phyloP scores from a whole-genome alignment of 2,329 filamentous ascomycete genomes.

The Nectriaceae sp. region DNA sequence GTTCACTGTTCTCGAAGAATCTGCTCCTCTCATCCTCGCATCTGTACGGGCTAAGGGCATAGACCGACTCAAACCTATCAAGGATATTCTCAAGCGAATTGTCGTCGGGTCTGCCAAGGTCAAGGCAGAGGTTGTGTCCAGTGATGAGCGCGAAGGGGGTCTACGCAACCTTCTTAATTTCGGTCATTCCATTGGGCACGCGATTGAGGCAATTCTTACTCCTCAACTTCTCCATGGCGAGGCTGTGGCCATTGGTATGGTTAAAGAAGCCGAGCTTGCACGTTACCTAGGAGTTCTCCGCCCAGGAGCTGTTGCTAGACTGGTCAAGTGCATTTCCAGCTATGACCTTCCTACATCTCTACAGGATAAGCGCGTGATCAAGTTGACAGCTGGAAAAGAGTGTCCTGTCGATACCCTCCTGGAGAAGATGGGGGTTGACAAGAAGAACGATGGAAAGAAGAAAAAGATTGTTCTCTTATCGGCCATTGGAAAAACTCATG shows the following conservation, averaged over 20 bases:
- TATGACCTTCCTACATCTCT: conserved; percentile 88
- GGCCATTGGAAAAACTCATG: conserved; percentile 84
- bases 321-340: conserved; percentile 92
- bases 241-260: conserved; percentile 96
- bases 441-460: conserved; percentile 94
- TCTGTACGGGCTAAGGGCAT: conserved; percentile 36
- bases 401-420: conserved; percentile 86
- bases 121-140: conserved; percentile 92
- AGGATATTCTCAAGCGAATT: conserved; percentile 70
- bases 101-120: conserved; percentile 89
- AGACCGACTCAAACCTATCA: conserved; percentile 70
- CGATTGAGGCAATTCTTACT: conserved; percentile 91
- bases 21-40: conserved; percentile 72
- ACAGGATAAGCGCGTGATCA: conserved; percentile 78
- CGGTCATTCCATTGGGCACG: conserved; percentile 96
- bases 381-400: conserved; percentile 80
- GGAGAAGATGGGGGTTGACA: conserved; percentile 95
- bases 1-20: conserved; percentile 81
- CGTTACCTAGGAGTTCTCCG: conserved; percentile 84
- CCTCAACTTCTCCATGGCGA: conserved; percentile 96
- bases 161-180: conserved; percentile 95
- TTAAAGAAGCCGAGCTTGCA: conserved; percentile 93
- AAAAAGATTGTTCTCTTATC: conserved; percentile 96
- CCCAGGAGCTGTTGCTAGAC: conserved; percentile 82
- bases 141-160: conserved; percentile 91